Evolutionary conservation across 495 filamentous ascomycete genomes (phyloP), one percentile per base, ranked within the genome.

Genomic region (Pseudevernia furfuracea): DNA sequence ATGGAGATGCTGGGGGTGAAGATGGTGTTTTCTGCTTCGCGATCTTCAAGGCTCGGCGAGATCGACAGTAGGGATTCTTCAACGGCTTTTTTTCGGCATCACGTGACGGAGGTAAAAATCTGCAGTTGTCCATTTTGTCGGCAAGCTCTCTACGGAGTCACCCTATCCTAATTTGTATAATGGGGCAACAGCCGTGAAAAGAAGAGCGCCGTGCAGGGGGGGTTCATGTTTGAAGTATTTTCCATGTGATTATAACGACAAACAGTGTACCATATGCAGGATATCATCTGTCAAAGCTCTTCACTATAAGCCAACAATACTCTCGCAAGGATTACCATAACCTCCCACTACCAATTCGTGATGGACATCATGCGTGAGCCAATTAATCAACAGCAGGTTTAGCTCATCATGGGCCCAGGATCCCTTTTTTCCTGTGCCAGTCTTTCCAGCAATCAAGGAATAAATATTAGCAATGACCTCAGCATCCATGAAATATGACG

Each of bases 21-120:
- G 7, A 34, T 8, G 25, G 14, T 46, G 25, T 41, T 0, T 0
- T 23, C 56, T 48, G 21, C 30, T 63, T 58, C 15, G 61, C 52
- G 61, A 63, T 61, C 11, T 49, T 63, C 28, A 38, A 58, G 56
- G 39, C 58, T 30, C 52, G 30, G 23, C 9, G 49, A 17, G 49
- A 63, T 63, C 61, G 38, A 56, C 61, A 17, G 39, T 39, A 63
- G 41, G 61, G 61, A 37, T 63, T 36, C 28, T 37, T 2, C 28
- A 63, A 63, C 38, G 61, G 61, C 49, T 55, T 32, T 55, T 7
- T 14, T n/a, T 14, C 10, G 0, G 25, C 6, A 7, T 30, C 25
- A 52, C 14, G 48, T 28, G 48, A 28, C 23, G 11, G 3, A 10
- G 12, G 30, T 9, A 21, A 19, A 3, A 4, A 14, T 32, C 28